Conservation (phyloP, 208 protist species). For the Acanthamoeba sp. region DNA sequence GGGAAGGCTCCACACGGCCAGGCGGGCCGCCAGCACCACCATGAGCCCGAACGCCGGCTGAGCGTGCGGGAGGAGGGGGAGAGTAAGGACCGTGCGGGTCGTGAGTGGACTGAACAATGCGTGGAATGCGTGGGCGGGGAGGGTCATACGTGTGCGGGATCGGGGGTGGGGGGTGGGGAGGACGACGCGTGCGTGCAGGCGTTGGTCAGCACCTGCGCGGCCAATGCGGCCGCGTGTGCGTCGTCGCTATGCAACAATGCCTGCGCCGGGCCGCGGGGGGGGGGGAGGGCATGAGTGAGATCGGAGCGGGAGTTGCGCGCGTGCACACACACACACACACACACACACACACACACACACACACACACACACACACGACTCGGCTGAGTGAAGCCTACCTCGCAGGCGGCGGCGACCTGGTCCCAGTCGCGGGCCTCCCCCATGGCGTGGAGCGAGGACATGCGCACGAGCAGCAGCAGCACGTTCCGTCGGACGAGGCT, state of each 20-base stretch:
- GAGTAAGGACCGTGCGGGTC: background rate
- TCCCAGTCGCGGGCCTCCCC: background rate
- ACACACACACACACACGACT: background rate
- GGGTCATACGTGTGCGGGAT: background rate
- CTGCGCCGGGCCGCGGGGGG: no score
- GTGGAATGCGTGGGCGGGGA: no score
- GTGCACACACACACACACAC: no score
- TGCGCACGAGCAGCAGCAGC: constrained; percentile 5
- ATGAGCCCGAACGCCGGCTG: constrained; percentile 10
- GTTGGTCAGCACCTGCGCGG: background rate
- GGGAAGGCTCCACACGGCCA: background rate
- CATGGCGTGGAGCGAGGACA: background rate
- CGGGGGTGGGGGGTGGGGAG: background rate
- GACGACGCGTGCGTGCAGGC: constrained; percentile 2
- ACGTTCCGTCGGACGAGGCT: background rate
- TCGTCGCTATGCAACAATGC: background rate
- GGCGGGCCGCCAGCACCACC: background rate
- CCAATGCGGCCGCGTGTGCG: background rate
- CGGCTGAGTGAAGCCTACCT: background rate
- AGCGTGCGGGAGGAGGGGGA: no score
- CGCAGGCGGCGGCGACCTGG: background rate
- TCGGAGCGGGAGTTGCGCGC: no score
- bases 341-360: no score
- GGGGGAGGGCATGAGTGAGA: no score
- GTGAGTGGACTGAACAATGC: no score